Percentiles rank a stretch among this genome's conserved stretches.
Evolutionary conservation across 768 basidiomycete species (phyloP).

Genomic region (Termitomyces sp.): DNA sequence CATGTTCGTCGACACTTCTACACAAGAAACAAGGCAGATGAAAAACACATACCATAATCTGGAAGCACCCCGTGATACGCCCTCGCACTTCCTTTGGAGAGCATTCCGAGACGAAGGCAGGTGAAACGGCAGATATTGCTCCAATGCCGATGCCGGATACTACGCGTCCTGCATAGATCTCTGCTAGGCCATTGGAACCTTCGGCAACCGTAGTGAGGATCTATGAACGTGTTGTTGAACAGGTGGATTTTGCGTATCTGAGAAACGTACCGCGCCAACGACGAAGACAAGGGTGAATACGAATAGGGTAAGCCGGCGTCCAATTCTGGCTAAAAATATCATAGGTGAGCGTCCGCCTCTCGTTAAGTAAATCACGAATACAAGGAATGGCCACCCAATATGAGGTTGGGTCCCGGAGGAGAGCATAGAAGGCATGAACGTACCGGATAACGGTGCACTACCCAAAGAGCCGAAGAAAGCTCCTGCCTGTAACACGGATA

Average conservation of each 20-base stretch:
- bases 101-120: slow-evolving; percentile 85
- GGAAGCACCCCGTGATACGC: slow-evolving; percentile 80
- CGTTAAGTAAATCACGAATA: not conserved
- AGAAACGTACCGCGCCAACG: slow-evolving; percentile 57
- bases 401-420: not conserved
- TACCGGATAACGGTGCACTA: slow-evolving; percentile 69
- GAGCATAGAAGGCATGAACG: not conserved
- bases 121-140: slow-evolving; percentile 74
- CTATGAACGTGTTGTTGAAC: slow-evolving; percentile 24
- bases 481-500: slow-evolving; percentile 83
- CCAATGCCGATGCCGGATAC: slow-evolving; percentile 80
- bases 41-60: slow-evolving; percentile 56
- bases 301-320: slow-evolving; percentile 61
- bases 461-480: slow-evolving; percentile 77
- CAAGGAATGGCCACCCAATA: not conserved
- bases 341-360: not conserved
- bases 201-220: slow-evolving; percentile 67
- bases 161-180: slow-evolving; percentile 80
- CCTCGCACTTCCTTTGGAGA: slow-evolving; percentile 84
- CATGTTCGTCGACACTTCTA: not conserved
- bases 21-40: not conserved
- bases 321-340: slow-evolving; percentile 44
- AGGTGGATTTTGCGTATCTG: not conserved
- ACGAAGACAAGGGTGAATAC: slow-evolving; percentile 58
- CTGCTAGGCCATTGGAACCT: slow-evolving; percentile 51